Conservation (phyloP, 805 yeast species). For the Metschnikowia rubicola region DNA sequence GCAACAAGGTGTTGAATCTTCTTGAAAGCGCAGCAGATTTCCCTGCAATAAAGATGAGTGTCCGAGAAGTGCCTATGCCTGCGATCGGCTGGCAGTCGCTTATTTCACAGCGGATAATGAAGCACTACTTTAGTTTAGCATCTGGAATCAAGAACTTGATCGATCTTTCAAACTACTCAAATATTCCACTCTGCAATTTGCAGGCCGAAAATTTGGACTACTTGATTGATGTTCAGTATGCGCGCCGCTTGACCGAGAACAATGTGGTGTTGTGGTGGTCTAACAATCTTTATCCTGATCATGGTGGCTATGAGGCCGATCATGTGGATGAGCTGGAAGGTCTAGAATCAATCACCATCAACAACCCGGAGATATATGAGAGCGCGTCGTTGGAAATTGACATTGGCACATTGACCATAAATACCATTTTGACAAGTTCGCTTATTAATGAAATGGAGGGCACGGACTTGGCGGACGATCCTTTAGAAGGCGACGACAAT, state of each 20-base stretch:
- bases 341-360: constrained; percentile 66
- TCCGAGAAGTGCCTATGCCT: constrained; percentile 59
- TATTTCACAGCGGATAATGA: constrained; percentile 60
- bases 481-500: constrained; percentile 29
- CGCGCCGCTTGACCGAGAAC: constrained; percentile 63
- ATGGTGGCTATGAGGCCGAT: constrained; percentile 77
- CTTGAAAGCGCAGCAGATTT: constrained; percentile 49
- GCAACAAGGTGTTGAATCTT: constrained; percentile 43
- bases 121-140: constrained; percentile 70
- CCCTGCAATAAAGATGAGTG: constrained; percentile 61
- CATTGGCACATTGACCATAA: constrained; percentile 75
- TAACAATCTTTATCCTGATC: constrained; percentile 70
- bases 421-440: constrained; percentile 82
- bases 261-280: constrained; percentile 94
- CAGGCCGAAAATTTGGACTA: constrained; percentile 73
- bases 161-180: constrained; percentile 64
- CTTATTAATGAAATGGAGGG: constrained; percentile 87
- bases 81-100: constrained; percentile 80
- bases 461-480: constrained; percentile 60
- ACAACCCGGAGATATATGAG: constrained; percentile 74
- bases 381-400: constrained; percentile 76
- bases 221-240: constrained; percentile 82
- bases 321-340: constrained; percentile 51
- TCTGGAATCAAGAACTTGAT: constrained; percentile 68
- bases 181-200: constrained; percentile 83